Evolutionary conservation across 176 grass and related monocot genomes (phyloP), one percentile per base, ranked within the genome.

Genomic region (Musa schizocarpa): DNA sequence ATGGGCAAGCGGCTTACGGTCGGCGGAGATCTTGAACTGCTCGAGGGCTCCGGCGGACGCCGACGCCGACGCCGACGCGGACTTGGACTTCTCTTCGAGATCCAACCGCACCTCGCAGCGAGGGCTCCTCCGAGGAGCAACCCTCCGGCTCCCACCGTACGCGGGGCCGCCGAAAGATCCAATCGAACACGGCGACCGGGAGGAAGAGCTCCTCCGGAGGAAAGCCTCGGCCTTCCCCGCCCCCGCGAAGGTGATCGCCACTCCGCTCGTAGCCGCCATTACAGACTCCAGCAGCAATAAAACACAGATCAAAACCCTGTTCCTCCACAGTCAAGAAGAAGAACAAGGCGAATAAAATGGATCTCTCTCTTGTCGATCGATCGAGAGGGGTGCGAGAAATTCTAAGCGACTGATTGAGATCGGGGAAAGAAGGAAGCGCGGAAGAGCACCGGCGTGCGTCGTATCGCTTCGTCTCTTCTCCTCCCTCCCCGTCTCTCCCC

Each of bases 21-120:
- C 93, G 1, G 93, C 89, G 22, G 90, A 92, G 83, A 96, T 96
- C 82, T 96, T 96, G 86, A 96, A 96, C 86, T 89, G 92, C 75
- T 96, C 92, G 70, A 96, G 75, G 16, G 34, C 34, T 43, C 34
- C 4, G 34, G 34, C 34, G 34, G 34, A 43, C 4, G 87, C 90
- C 43, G 85, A 83, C 54, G 86, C 74, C 73, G 83, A 86, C 68
- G 87, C 81, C 0, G 74, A 81, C 81, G 87, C 86, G 51, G 86
- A 78, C 63, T 43, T 43, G 4, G 55, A 77, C 14, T 68, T 76
- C 75, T 88, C 80, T 26, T 7, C 83, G 3, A 81, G 61, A n/a
- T 96, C 87, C 25, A 86, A 83, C 27, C 81, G 73, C 13, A 80
- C 87, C 79, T 96, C 85, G 83, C 89, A 96, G 12, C 85, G 76